Evolutionary conservation across 1,284 basidiomycete species (phyloP).

Genomic region (Cryptococcus sp.): DNA sequence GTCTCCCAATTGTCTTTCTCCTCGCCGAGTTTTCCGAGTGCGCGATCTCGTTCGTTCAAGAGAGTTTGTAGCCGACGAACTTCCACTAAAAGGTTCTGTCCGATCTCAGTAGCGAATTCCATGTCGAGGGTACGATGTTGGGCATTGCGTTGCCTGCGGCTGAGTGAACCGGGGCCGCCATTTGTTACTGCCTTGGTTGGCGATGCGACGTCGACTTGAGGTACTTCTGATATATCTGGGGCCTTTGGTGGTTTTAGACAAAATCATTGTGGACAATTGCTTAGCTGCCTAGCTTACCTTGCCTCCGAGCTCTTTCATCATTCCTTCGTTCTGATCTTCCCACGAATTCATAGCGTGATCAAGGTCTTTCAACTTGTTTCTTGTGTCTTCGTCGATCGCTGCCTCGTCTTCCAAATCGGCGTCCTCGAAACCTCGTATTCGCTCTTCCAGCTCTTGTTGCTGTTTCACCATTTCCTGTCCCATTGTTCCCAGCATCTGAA

Average conservation of each 20-base stretch:
- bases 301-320: constrained; percentile 68
- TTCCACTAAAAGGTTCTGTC: constrained; percentile 83
- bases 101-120: constrained; percentile 95
- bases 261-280: too few relatives aligned
- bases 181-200: constrained; percentile 21
- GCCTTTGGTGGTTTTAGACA: background rate
- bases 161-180: constrained; percentile 38
- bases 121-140: constrained; percentile 55
- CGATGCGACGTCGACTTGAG: constrained; percentile 2
- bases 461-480: constrained; percentile 88
- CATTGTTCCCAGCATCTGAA: constrained; percentile 82
- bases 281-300: constrained; percentile 58
- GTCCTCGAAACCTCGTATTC: constrained; percentile 72
- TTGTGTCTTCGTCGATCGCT: constrained; percentile 59
- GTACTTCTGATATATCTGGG: background rate
- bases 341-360: constrained; percentile 73
- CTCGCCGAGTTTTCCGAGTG: constrained; percentile 79
- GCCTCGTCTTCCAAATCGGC: constrained; percentile 60
- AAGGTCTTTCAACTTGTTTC: constrained; percentile 71
- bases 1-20: constrained; percentile 76
- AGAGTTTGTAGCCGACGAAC: constrained; percentile 83
- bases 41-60: constrained; percentile 82
- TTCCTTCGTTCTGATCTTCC: constrained; percentile 78
- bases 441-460: constrained; percentile 84
- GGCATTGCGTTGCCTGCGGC: constrained; percentile 53